These are phyloP conservation scores for Dicorynia guianensis DNA, from an alignment of 306 rosid species.

Conservation along the genomic window DNA sequence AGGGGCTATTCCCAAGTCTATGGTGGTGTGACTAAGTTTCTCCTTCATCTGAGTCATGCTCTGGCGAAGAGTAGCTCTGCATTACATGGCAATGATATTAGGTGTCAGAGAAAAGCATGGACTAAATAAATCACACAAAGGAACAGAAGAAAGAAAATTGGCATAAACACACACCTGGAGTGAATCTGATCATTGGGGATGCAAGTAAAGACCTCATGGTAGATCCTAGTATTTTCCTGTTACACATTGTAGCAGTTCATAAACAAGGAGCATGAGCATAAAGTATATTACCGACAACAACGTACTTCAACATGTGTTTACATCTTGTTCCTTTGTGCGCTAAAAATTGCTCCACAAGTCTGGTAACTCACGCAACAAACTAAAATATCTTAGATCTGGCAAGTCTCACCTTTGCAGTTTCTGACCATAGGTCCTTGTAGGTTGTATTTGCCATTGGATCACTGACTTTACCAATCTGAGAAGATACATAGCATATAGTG, in stretches of 20 bases:
- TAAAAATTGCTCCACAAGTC: neutral
- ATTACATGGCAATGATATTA: neutral
- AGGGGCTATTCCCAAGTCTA: conserved; percentile 90
- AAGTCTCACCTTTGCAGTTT: conserved; percentile 84
- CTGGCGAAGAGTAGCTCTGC: conserved; percentile 86
- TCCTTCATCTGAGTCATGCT: conserved; percentile 70
- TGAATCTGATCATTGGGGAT: conserved; percentile 85
- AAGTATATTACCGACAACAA: neutral
- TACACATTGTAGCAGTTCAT: conserved; percentile 27
- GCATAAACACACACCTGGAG: conserved; percentile 65
- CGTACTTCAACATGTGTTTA: conserved; percentile 3
- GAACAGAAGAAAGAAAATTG: conserved; percentile 2
- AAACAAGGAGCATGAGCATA: conserved; percentile 19
- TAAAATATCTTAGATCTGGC: conserved; percentile 3
- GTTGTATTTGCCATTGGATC: conserved; percentile 87
- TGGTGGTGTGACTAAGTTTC: conserved; percentile 72
- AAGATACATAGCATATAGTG: neutral
- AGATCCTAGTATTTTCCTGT: conserved; percentile 84
- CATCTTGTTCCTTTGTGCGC: conserved; percentile 2
- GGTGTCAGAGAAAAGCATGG: conserved; percentile 5
- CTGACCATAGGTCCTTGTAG: conserved; percentile 86
- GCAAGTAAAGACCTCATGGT: conserved; percentile 87
- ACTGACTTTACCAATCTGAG: conserved; percentile 63
- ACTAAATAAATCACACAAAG: neutral
- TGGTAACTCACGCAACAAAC: conserved; percentile 1